phyloP scores from a whole-genome alignment of 2,329 filamentous ascomycete genomes.

The Berkeleyomyces rouxiae region DNA sequence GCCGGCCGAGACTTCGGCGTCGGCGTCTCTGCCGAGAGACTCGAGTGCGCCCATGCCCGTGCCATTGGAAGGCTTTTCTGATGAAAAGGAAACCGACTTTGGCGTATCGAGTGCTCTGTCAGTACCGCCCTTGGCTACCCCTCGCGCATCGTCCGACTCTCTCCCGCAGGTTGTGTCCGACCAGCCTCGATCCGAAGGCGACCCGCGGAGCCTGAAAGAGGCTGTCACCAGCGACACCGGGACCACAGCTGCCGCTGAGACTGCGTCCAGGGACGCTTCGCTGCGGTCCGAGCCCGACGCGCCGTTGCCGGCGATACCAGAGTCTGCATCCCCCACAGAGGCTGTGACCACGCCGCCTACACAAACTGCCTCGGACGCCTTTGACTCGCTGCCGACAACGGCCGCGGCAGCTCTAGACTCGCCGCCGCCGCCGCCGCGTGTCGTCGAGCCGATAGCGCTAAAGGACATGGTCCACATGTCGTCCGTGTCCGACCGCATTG shows the following conservation, averaged over 20 bases:
- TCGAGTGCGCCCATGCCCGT: neutral
- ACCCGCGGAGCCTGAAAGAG: neutral
- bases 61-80: neutral
- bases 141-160: neutral
- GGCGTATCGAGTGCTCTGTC: neutral
- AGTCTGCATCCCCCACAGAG: neutral
- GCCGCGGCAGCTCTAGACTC: constrained; percentile 6
- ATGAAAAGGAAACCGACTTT: neutral
- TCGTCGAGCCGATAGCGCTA: constrained; percentile 6
- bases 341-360: neutral
- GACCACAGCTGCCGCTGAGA: neutral
- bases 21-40: neutral
- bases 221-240: neutral
- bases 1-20: neutral
- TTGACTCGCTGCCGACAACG: constrained; percentile 3
- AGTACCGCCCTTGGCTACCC: neutral
- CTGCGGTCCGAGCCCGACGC: neutral
- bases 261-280: neutral
- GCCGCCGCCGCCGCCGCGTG: neutral
- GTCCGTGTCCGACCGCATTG: neutral
- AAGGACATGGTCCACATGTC: constrained; percentile 5
- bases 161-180: neutral
- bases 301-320: neutral
- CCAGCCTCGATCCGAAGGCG: neutral
- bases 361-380: neutral